These are phyloP conservation scores for Parasitella parasitica DNA, from an alignment of 371 early-diverging fungal genomes.

Conservation along the genomic window DNA sequence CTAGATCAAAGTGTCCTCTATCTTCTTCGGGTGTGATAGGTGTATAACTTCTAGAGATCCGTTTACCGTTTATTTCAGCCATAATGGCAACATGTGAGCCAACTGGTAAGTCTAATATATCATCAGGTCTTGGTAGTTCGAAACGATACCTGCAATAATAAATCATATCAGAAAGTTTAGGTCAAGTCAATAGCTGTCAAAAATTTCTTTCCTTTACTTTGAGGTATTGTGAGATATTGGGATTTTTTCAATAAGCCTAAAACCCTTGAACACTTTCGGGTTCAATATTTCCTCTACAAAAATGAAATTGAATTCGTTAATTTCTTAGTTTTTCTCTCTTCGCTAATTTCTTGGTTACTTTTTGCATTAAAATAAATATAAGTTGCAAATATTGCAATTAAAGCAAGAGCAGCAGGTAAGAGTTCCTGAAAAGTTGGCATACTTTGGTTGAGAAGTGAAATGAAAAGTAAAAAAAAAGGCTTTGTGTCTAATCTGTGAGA, in stretches of 20 bases:
- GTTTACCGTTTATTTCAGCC: slow-evolving; percentile 78
- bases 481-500: background rate
- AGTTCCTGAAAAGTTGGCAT: slow-evolving; percentile 11
- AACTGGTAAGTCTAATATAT: slow-evolving; percentile 76
- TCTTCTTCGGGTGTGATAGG: slow-evolving; percentile 79
- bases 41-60: slow-evolving; percentile 84
- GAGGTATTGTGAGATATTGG: slow-evolving; percentile 76
- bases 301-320: background rate
- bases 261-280: slow-evolving; percentile 68
- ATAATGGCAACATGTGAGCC: slow-evolving; percentile 89
- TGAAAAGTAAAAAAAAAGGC: background rate
- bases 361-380: slow-evolving; percentile 8
- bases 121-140: slow-evolving; percentile 60
- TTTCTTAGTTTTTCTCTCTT: background rate
- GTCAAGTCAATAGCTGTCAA: background rate
- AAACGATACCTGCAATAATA: slow-evolving; percentile 73
- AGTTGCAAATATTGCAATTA: slow-evolving; percentile 4
- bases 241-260: slow-evolving; percentile 68
- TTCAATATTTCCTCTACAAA: slow-evolving; percentile 41
- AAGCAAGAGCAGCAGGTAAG: slow-evolving; percentile 3
- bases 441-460: background rate
- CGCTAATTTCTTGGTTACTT: slow-evolving; percentile 6
- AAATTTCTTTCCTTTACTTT: slow-evolving; percentile 50
- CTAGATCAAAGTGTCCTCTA: slow-evolving; percentile 82
- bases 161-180: too few relatives aligned